These are phyloP conservation scores for Yamadazyma triangularis DNA, from an alignment of 1,139 yeast species.

Conservation along the genomic window DNA sequence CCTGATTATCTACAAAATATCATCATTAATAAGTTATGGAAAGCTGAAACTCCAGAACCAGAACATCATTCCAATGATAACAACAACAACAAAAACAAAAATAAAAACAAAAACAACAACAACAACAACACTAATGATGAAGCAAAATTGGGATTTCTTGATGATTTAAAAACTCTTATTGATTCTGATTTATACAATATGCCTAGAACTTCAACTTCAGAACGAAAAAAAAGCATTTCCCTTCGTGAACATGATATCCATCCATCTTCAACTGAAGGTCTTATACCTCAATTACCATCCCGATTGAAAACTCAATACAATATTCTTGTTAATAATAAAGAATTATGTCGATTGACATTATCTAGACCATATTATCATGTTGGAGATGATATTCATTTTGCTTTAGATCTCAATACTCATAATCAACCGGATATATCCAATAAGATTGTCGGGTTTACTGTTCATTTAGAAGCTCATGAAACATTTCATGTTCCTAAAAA, in stretches of 20 bases:
- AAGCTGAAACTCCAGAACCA: constrained; percentile 4
- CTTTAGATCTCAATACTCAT: constrained; percentile 17
- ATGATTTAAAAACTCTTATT: constrained; percentile 30
- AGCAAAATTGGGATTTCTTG: constrained; percentile 19
- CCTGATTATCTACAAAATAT: constrained; percentile 23
- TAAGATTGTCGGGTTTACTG: constrained; percentile 31
- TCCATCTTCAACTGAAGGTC: constrained; percentile 16
- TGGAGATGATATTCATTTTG: constrained; percentile 46
- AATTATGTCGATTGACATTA: constrained; percentile 30
- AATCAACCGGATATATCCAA: constrained; percentile 14
- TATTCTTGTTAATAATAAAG: constrained; percentile 29
- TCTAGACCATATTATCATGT: constrained; percentile 44
- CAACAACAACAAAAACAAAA: too few species aligned
- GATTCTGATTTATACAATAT: constrained; percentile 31
- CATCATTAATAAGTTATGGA: constrained; percentile 32
- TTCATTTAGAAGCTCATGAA: constrained; percentile 40
- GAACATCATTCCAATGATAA: too few species aligned
- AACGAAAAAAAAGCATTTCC: constrained; percentile 24
- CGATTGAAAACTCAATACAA: constrained; percentile 36
- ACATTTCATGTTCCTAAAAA: constrained; percentile 21
- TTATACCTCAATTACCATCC: constrained; percentile 26
- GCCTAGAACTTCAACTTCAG: constrained; percentile 30
- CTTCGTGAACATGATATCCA: constrained; percentile 13
- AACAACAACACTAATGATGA: constrained; percentile 4
- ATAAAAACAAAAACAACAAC: too few species aligned